Base-by-base conservation (phyloP, 116 monocot genomes). In the Iris pallida region DNA sequence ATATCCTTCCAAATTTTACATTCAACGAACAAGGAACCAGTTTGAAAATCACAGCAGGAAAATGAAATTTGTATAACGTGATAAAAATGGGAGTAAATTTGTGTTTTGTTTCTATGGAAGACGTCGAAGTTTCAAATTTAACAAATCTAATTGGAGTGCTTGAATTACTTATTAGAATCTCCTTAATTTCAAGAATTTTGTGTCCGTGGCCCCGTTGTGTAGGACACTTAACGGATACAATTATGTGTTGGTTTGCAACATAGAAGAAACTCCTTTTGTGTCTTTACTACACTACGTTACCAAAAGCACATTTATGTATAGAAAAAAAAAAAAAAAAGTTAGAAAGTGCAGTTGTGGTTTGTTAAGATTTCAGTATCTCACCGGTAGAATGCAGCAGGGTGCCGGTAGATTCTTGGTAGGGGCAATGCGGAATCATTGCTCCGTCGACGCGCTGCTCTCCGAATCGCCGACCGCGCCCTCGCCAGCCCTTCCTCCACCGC, bases 371-470 rank as follows among this genome's bases (percentile, higher is more conserved):
- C 1, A 15, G 1, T 47, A 45, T 6, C 59, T 18, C 67, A 85
- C 89, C 68, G 64, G 63, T 75, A 78, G 47, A 89, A 89, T 4
- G 89, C 80, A 51, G 66, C 58, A 14, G 80, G 61, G 52, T 89
- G 85, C 4, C 75, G 80, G 61, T 89, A 89, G 30, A 81, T 53
- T n/a, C 59, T 55, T 5, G 79, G 73, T 47, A 19, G 61, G 14
- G 72, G 71, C 51, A 66, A 17, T 68, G 63, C 75, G 18, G 59
- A 60, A 0, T 15, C 20, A 6, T 56, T 62, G 10, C 19, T 53
- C 20, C 46, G 16, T 16, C 8, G 19, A 30, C 7, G 0, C 2
- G 47, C n/a, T 3, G 83, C 64, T 46, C 54, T 7, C 14, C 64
- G 76, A 12, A 84, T 84, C 20, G 73, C 63, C 3, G 70, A 41